Conservation (phyloP, 176 grass and related monocot genomes). For the Musa beccarii region DNA sequence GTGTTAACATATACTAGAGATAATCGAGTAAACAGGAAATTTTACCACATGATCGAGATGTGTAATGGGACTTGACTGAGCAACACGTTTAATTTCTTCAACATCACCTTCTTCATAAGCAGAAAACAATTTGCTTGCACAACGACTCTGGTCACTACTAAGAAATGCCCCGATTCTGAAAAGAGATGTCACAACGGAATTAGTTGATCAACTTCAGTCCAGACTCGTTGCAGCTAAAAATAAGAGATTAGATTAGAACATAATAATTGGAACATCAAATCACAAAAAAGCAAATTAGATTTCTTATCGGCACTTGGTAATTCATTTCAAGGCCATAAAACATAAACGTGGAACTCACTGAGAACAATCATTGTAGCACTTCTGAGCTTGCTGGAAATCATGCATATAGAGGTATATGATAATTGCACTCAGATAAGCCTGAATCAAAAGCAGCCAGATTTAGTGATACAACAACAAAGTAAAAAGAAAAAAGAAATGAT, state of each 20-base stretch:
- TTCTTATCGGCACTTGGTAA: not conserved
- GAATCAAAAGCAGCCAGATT: conserved; percentile 20
- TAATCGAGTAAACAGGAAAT: conserved; percentile 3
- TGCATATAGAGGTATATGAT: conserved; percentile 86
- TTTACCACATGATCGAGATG: conserved; percentile 92
- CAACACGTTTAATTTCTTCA: conserved; percentile 72
- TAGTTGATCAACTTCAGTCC: not conserved
- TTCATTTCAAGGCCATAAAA: not conserved
- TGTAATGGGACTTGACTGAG: conserved; percentile 60
- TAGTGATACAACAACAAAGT: not conserved
- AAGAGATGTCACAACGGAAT: conserved; percentile 7
- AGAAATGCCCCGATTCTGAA: conserved; percentile 77
- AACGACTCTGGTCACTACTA: conserved; percentile 75
- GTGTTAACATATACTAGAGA: not conserved
- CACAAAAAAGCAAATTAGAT: conserved; percentile 13
- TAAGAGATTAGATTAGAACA: not conserved
- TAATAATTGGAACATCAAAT: not conserved
- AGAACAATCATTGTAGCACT: conserved; percentile 98
- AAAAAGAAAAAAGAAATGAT: not conserved
- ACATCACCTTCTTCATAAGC: conserved; percentile 82
- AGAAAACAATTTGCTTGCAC: conserved; percentile 64
- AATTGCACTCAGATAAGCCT: conserved; percentile 94
- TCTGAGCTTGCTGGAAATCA: conserved; percentile 98
- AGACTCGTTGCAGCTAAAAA: not conserved
- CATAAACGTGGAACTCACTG: conserved; percentile 43